phyloP scores from a whole-genome alignment of 805 yeast species.

The Nakazawaea pomicola region DNA sequence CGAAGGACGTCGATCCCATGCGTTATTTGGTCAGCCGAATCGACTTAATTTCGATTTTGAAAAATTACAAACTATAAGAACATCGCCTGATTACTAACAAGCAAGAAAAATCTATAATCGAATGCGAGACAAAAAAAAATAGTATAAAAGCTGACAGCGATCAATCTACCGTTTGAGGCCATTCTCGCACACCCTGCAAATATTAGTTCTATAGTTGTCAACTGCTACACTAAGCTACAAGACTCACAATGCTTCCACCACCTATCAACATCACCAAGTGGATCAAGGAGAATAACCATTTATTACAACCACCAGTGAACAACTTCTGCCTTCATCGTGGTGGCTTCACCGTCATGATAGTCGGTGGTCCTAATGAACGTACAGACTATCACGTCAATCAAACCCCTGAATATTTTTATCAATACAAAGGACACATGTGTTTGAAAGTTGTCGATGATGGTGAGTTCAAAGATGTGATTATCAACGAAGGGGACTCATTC shows the following conservation, averaged over 20 bases:
- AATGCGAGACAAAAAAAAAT: too few species aligned
- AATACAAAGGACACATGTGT: conserved; percentile 81
- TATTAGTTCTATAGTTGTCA: too few species aligned
- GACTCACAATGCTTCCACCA: conserved; percentile 39
- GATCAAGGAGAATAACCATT: conserved; percentile 70
- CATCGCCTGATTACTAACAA: too few species aligned
- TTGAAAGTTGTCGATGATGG: conserved; percentile 79
- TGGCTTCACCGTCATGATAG: conserved; percentile 91
- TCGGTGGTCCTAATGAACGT: conserved; percentile 93
- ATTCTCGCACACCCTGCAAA: background rate
- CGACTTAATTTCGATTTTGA: too few species aligned
- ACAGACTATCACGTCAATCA: conserved; percentile 92
- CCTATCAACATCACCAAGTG: conserved; percentile 80
- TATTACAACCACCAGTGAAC: conserved; percentile 88
- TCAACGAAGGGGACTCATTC: conserved; percentile 85
- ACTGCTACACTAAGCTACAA: background rate
- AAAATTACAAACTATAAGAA: too few species aligned
- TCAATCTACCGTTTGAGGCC: too few species aligned
- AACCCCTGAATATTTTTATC: conserved; percentile 92
- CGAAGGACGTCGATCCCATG: too few species aligned
- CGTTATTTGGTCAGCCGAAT: too few species aligned
- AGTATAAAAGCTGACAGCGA: too few species aligned
- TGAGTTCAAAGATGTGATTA: conserved; percentile 65
- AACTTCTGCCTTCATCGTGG: conserved; percentile 87
- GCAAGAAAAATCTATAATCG: too few species aligned